Evolutionary conservation across 441 rosid genomes (phyloP).

Genomic region (Populus hybrid): DNA sequence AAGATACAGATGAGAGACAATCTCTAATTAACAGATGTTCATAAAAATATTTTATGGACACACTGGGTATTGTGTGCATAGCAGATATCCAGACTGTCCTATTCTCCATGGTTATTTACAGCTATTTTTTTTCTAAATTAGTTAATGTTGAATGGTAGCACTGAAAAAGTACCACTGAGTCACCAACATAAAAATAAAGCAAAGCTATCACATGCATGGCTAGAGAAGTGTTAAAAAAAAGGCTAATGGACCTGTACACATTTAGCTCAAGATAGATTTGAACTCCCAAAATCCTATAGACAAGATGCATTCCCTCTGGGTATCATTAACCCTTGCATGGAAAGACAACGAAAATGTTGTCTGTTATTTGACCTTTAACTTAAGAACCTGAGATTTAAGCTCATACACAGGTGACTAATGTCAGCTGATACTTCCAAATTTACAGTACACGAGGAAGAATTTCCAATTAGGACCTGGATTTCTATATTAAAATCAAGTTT

Average conservation of each 20-base stretch:
- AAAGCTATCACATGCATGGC: not conserved
- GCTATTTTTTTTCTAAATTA: no score
- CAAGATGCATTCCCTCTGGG: not conserved
- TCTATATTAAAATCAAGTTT: not conserved
- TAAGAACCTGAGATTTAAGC: not conserved
- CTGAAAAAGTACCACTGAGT: not conserved
- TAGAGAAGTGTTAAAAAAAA: no score
- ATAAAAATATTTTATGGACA: not conserved
- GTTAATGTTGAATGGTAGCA: not conserved
- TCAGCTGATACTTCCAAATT: not conserved
- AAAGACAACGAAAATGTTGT: not conserved
- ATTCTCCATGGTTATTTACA: not conserved
- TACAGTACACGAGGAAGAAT: not conserved
- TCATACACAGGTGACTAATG: not conserved
- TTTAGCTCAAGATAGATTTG: not conserved
- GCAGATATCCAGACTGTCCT: not conserved
- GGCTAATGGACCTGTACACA: not conserved
- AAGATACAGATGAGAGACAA: not conserved
- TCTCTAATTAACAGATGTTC: not conserved
- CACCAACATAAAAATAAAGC: not conserved
- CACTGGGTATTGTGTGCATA: not conserved
- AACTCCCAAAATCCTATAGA: not conserved
- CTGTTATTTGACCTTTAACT: not conserved
- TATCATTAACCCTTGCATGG: not conserved
- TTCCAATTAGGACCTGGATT: not conserved